phyloP scores from a whole-genome alignment of 1,284 basidiomycete genomes.

The Austropuccinia psidii region DNA sequence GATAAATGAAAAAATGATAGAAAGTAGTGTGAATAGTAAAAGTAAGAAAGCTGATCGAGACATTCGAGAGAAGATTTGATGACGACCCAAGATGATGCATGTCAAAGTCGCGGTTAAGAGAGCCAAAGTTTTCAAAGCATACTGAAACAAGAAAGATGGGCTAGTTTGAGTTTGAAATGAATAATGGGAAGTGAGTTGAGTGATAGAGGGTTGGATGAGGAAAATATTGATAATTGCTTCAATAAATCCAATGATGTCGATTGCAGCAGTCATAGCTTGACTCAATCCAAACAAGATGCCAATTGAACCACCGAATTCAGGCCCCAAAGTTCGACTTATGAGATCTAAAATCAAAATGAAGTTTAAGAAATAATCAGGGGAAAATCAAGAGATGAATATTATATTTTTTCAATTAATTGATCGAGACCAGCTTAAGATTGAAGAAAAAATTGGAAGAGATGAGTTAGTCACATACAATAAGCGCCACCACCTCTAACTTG shows the following conservation, averaged over 20 bases:
- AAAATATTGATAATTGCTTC: slow-evolving; percentile 5
- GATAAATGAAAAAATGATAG: slow-evolving; percentile 20
- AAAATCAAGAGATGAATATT: not conserved
- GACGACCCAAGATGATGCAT: slow-evolving; percentile 13
- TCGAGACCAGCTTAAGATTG: not conserved
- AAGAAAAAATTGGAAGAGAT: not conserved
- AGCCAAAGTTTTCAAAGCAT: slow-evolving; percentile 6
- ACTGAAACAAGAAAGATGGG: not conserved
- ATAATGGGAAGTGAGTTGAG: not conserved
- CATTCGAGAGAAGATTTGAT: slow-evolving; percentile 8
- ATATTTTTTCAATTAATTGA: not conserved
- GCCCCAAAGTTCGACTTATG: slow-evolving; percentile 26
- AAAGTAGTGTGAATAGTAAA: slow-evolving; percentile 17
- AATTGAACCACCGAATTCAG: slow-evolving; percentile 35
- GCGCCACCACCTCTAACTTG: slow-evolving; percentile 34
- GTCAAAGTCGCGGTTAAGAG: slow-evolving; percentile 6
- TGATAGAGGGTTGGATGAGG: too few relatives aligned
- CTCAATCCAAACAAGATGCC: slow-evolving; percentile 31
- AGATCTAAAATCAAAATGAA: not conserved
- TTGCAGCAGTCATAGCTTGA: slow-evolving; percentile 23
- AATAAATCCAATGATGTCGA: slow-evolving; percentile 28
- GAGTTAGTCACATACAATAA: slow-evolving; percentile 5
- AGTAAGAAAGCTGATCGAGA: slow-evolving; percentile 10
- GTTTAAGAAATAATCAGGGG: not conserved
- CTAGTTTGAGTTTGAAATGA: not conserved